phyloP scores from a whole-genome alignment of 768 basidiomycete genomes.

The Ephemerocybe angulata region DNA sequence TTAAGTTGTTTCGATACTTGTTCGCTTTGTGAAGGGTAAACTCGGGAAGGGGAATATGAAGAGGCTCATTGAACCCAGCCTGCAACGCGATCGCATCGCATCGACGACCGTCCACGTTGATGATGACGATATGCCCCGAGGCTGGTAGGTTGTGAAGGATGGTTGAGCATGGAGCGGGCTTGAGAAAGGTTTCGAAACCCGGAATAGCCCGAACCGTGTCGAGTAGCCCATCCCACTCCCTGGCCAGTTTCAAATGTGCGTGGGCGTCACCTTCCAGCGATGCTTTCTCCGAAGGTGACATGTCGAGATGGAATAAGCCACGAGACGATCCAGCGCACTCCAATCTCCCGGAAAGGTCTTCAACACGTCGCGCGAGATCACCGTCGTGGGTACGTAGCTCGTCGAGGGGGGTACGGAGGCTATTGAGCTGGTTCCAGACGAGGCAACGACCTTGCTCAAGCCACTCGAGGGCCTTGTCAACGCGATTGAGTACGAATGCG shows the following conservation, averaged over 20 bases:
- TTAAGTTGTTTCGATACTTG: background rate
- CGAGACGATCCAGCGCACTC: conserved; percentile 8
- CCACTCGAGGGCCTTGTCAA: conserved; percentile 18
- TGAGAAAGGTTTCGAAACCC: conserved; percentile 16
- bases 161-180: background rate
- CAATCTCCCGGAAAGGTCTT: conserved; percentile 7
- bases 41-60: conserved; percentile 10
- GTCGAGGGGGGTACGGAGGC: conserved; percentile 19
- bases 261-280: conserved; percentile 5
- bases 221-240: conserved; percentile 14
- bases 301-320: background rate
- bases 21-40: conserved; percentile 1
- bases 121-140: conserved; percentile 1
- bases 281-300: background rate
- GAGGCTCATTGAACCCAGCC: background rate
- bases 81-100: conserved; percentile 8
- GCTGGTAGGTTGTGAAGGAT: conserved; percentile 6
- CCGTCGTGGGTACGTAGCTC: conserved; percentile 6
- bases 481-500: conserved; percentile 7
- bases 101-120: conserved; percentile 1
- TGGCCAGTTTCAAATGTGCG: conserved; percentile 10
- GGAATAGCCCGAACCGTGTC: conserved; percentile 4
- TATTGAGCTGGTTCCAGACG: conserved; percentile 18
- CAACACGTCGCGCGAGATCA: conserved; percentile 5
- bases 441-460: conserved; percentile 22